phyloP scores from a whole-genome alignment of 306 rosid genomes.

The Dryas alaskensis region DNA sequence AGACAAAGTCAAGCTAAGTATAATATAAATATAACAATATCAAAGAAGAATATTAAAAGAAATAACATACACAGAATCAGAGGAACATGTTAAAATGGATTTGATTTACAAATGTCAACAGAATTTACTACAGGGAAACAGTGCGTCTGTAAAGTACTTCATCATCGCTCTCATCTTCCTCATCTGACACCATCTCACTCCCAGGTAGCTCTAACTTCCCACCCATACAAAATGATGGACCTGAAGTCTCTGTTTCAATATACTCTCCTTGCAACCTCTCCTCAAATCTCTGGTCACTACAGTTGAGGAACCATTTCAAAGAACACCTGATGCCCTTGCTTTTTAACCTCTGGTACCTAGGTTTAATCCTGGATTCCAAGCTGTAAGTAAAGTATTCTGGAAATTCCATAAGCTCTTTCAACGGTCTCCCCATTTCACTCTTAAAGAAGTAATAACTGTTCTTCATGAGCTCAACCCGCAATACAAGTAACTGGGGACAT shows the following conservation, averaged over 20 bases:
- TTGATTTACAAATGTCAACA: background rate
- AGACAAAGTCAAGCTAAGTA: background rate
- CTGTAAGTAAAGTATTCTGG: slow-evolving; percentile 93
- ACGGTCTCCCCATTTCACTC: slow-evolving; percentile 82
- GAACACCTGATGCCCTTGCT: slow-evolving; percentile 75
- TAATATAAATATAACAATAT: background rate
- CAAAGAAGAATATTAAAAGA: background rate
- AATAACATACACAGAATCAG: background rate
- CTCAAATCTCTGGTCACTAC: slow-evolving; percentile 91
- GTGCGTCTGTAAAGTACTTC: slow-evolving; percentile 72
- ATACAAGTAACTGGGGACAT: slow-evolving; percentile 75
- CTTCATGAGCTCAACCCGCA: slow-evolving; percentile 78
- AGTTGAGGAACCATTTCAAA: slow-evolving; percentile 82
- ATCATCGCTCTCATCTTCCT: slow-evolving; percentile 75
- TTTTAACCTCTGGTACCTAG: slow-evolving; percentile 66
- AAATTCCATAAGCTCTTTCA: slow-evolving; percentile 76
- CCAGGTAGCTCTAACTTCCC: slow-evolving; percentile 82
- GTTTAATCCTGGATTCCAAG: slow-evolving; percentile 88
- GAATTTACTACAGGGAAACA: slow-evolving; percentile 53
- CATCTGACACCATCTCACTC: slow-evolving; percentile 65
- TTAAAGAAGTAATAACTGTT: slow-evolving; percentile 76
- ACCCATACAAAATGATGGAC: slow-evolving; percentile 79
- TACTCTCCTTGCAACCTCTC: slow-evolving; percentile 85
- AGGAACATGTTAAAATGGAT: background rate
- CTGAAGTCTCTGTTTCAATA: slow-evolving; percentile 69